Base-by-base conservation (phyloP, 2,329 filamentous ascomycete species). In the Calonectria pauciramosa region DNA sequence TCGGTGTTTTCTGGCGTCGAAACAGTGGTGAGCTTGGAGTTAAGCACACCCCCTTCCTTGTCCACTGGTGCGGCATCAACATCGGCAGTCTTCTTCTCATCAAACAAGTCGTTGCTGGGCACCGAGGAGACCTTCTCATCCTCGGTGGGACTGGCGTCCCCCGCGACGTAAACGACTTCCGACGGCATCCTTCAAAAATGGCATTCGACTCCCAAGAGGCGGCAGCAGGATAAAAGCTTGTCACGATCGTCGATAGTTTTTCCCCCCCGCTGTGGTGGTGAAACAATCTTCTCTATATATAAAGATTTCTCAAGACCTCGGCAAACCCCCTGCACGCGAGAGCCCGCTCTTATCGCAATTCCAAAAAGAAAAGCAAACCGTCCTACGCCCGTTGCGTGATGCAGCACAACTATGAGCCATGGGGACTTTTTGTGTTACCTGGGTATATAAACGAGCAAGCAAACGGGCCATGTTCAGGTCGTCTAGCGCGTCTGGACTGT, bases 101-200 rank as follows among this genome's bases (percentile, higher is more conserved):
- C 75, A 49, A 72, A 3, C 18, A 72, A 4, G 18, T 76, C 72
- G 10, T 67, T 41, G 65, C 74, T 75, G 6, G 73, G 41, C 6
- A 67, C 77, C 13, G 80, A 65, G 51, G 82, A 76, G 63, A 82
- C 78, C 71, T 84, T 82, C 11, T 80, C 81, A 76, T 83, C 41
- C 18, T n/a, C 82, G 47, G 81, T 74, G 6, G 67, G 51, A 18
- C 38, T 36, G 20, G 47, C 36, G 16, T 63, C 73, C n/a, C 67
- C 68, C 13, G 28, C 28, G 47, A 68, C 38, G 2, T 54, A n/a
- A 38, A 47, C 26, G 23, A 60, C 28, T n/a, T 63, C 41, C 9
- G 64, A 20, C 32, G 65, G n/a, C 64, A 68, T 74, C 18, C 18
- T 64, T 26, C 20, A 44, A n/a, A 47, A 30, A 69, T 26, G 28